Conservation (phyloP, 225 moss, liverwort and hornwort species). For the Physcomitrellopsis africana region DNA sequence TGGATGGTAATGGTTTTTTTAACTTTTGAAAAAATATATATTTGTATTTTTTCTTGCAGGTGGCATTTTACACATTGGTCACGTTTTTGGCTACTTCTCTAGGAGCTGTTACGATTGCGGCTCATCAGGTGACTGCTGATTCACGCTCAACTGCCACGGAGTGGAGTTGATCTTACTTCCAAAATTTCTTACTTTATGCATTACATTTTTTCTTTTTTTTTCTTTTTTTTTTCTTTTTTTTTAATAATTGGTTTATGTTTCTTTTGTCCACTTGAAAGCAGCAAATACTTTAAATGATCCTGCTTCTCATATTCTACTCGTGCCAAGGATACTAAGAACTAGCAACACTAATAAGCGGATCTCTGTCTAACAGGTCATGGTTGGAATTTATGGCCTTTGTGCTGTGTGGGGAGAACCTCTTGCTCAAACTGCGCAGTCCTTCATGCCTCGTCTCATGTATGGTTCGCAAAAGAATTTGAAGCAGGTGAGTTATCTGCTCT, state of each 20-base stretch:
- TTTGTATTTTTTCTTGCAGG: constrained; percentile 40
- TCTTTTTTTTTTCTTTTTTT: background rate
- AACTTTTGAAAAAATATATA: background rate
- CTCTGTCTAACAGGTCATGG: constrained; percentile 66
- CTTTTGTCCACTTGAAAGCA: background rate
- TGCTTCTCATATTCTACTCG: background rate
- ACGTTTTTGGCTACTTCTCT: constrained; percentile 87
- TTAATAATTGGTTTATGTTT: background rate
- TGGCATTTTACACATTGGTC: constrained; percentile 81
- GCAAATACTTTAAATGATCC: background rate
- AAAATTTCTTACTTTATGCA: constrained; percentile 5
- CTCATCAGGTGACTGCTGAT: constrained; percentile 65
- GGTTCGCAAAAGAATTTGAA: constrained; percentile 77
- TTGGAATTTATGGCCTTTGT: constrained; percentile 83
- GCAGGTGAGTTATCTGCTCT: constrained; percentile 47
- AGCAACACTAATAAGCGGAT: background rate
- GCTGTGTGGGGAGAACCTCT: constrained; percentile 87
- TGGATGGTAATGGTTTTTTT: too few relatives aligned
- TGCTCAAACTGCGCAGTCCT: constrained; percentile 90
- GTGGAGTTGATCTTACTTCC: background rate
- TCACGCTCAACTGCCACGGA: background rate
- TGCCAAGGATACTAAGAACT: background rate
- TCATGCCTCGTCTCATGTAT: constrained; percentile 87
- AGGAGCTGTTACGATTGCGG: constrained; percentile 79
- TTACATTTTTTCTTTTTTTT: background rate